Conservation (phyloP, 73 alveolate species). For the Uronychia setigera region DNA sequence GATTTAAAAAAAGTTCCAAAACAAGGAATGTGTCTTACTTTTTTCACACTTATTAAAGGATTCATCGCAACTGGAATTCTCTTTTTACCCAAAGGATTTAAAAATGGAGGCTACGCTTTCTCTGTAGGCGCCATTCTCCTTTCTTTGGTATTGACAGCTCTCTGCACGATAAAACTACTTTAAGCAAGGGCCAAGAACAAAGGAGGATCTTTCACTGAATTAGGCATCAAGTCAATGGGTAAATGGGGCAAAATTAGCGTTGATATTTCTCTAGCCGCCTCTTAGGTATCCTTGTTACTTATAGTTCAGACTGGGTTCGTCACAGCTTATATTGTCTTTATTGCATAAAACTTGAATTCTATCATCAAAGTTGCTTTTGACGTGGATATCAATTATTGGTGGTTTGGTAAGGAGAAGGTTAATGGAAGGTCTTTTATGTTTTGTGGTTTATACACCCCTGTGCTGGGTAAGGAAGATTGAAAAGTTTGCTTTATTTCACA, state of each 20-base stretch:
- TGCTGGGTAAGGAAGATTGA: constrained; percentile 62
- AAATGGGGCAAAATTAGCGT: constrained; percentile 39
- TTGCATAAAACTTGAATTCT: constrained; percentile 21
- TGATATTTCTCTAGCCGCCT: constrained; percentile 37
- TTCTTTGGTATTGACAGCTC: constrained; percentile 11
- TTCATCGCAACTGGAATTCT: constrained; percentile 63
- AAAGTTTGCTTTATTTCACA: constrained; percentile 52
- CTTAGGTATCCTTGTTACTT: not conserved
- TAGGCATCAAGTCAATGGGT: constrained; percentile 49
- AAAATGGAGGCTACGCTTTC: constrained; percentile 60
- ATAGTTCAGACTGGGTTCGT: constrained; percentile 54
- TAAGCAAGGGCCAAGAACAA: constrained; percentile 12
- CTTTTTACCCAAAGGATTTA: constrained; percentile 46
- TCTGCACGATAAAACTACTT: constrained; percentile 13
- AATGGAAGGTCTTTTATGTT: constrained; percentile 30
- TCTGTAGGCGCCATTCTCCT: constrained; percentile 12
- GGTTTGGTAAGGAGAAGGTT: constrained; percentile 24
- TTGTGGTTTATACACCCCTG: constrained; percentile 57
- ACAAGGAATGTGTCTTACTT: constrained; percentile 37
- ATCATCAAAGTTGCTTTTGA: constrained; percentile 24
- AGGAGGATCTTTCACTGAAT: constrained; percentile 25
- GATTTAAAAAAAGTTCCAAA: constrained; percentile 6
- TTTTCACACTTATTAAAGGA: constrained; percentile 63
- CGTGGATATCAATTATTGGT: constrained; percentile 23
- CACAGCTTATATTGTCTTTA: constrained; percentile 58